A percentile compares a stretch with the other conserved stretches of the same genome.
These are phyloP conservation scores for Chrysoporthe deuterocubensis DNA, from an alignment of 2,329 filamentous ascomycete genomes.

Conservation along the genomic window DNA sequence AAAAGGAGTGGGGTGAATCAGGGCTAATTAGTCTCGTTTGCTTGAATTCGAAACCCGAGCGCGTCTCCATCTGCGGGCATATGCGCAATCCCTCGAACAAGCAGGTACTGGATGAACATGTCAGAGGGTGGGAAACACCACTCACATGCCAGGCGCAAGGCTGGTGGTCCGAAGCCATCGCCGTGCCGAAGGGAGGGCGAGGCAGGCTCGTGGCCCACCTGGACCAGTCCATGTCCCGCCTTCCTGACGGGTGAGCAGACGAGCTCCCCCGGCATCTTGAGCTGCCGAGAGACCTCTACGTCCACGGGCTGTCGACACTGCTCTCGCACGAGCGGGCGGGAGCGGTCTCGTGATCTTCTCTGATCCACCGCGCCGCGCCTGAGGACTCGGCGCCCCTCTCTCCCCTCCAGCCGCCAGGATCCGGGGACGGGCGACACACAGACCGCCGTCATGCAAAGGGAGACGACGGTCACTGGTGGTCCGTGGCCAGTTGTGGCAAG, in stretches of 20 bases:
- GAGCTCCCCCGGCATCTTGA: background rate
- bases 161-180: background rate
- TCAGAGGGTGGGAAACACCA: background rate
- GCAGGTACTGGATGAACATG: background rate
- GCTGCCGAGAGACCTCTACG: background rate
- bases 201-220: background rate
- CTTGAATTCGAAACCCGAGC: background rate
- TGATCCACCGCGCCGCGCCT: background rate
- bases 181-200: background rate
- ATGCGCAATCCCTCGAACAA: background rate
- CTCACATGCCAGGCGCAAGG: background rate
- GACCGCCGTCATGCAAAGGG: background rate
- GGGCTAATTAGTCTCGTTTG: background rate
- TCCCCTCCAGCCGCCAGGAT: background rate
- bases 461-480: background rate
- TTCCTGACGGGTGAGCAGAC: background rate
- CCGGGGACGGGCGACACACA: background rate
- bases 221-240: background rate
- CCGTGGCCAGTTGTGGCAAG: background rate
- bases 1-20: background rate
- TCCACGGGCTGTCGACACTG: background rate
- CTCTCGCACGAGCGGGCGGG: background rate
- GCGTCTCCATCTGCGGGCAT: slow-evolving; percentile 1
- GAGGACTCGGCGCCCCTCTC: background rate
- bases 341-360: background rate